phyloP scores from a whole-genome alignment of 2,329 filamentous ascomycete species.

The Immersiporthe knoxdaviesiana region DNA sequence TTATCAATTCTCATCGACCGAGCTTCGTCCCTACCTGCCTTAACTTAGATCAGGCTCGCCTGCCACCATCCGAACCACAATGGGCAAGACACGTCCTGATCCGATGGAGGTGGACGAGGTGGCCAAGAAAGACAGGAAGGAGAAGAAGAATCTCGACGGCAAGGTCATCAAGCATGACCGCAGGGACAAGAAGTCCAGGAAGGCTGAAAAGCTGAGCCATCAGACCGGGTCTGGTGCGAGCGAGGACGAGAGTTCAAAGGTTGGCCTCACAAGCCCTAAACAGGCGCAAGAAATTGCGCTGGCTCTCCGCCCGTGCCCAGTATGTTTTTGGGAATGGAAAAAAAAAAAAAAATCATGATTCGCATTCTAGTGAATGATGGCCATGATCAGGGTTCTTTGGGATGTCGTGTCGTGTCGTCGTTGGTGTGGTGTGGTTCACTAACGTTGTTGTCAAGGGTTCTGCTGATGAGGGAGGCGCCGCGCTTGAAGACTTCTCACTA shows the following conservation, averaged over 20 bases:
- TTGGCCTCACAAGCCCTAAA: conserved; percentile 28
- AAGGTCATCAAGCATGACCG: conserved; percentile 25
- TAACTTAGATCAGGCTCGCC: neutral
- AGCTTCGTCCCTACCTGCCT: neutral
- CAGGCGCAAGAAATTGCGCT: conserved; percentile 25
- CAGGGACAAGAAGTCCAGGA: conserved; percentile 25
- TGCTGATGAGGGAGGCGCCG: conserved; percentile 23
- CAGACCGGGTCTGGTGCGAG: conserved; percentile 9
- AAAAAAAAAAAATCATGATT: neutral
- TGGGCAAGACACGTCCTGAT: conserved; percentile 23
- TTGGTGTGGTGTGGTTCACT: conserved; percentile 13
- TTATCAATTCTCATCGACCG: neutral
- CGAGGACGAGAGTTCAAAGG: conserved; percentile 23
- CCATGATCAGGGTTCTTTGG: neutral
- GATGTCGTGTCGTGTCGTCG: neutral
- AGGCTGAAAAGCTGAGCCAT: conserved; percentile 26
- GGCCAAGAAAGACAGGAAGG: conserved; percentile 25
- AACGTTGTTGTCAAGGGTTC: conserved; percentile 17
- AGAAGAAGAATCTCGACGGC: conserved; percentile 30
- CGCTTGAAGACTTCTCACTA: conserved; percentile 15
- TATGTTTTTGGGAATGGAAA: neutral
- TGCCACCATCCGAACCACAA: conserved; percentile 2
- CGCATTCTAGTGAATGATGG: conserved; percentile 24
- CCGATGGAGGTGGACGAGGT: conserved; percentile 9
- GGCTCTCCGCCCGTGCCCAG: conserved; percentile 22